A percentile compares a stretch with the other conserved stretches of the same genome.
phyloP scores from a whole-genome alignment of 176 grass and related monocot genomes.

The Calamus simplicifolius region DNA sequence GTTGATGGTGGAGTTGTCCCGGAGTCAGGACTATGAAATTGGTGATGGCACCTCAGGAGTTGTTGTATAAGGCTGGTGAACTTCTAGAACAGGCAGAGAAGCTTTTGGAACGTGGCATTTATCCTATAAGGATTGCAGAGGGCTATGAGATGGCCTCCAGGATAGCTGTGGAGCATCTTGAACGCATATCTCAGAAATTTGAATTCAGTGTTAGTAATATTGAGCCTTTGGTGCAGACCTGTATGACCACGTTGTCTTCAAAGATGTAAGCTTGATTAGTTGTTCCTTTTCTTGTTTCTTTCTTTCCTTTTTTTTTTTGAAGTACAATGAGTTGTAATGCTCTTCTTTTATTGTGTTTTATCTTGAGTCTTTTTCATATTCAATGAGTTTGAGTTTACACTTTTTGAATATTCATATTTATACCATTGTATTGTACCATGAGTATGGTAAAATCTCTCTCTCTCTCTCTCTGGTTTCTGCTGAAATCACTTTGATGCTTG shows the following conservation, averaged over 20 bases:
- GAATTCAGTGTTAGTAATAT: conserved; percentile 56
- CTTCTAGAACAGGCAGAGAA: conserved; percentile 90
- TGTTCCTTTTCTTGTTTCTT: background rate
- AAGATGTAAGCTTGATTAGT: conserved; percentile 56
- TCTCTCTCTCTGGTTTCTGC: too few species aligned
- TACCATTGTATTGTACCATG: too few species aligned
- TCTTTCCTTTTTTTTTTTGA: background rate
- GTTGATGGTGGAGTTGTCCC: conserved; percentile 80
- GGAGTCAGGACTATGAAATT: conserved; percentile 86
- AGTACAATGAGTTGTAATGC: too few species aligned
- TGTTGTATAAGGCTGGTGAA: conserved; percentile 66
- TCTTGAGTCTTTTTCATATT: too few species aligned
- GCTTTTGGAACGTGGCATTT: conserved; percentile 70
- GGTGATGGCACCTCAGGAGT: conserved; percentile 86
- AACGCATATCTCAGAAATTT: conserved; percentile 55
- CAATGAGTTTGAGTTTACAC: too few species aligned
- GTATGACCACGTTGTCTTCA: conserved; percentile 87
- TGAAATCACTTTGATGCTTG: too few species aligned
- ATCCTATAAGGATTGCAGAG: conserved; percentile 62
- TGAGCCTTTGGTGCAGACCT: conserved; percentile 62
- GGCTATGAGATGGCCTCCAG: conserved; percentile 96
- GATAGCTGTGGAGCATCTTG: conserved; percentile 71
- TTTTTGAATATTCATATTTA: too few species aligned
- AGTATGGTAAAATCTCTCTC: too few species aligned
- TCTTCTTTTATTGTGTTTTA: too few species aligned